These are phyloP conservation scores for Eutrema japonicum DNA, from an alignment of 345 rosid genomes.

Conservation along the genomic window DNA sequence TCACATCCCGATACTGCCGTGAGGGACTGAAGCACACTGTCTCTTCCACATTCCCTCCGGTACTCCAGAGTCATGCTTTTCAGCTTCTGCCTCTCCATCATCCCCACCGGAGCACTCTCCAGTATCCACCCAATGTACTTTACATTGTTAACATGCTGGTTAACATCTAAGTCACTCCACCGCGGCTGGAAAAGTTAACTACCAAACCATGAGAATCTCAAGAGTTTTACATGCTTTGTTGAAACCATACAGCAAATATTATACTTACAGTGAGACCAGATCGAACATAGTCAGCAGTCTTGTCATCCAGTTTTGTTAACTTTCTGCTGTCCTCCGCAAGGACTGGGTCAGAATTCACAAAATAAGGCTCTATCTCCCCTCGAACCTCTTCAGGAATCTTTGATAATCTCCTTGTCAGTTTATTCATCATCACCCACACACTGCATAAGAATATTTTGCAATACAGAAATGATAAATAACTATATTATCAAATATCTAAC, in stretches of 20 bases:
- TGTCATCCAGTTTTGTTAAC: slow-evolving; percentile 81
- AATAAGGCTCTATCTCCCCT: slow-evolving; percentile 78
- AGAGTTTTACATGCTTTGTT: slow-evolving; percentile 8
- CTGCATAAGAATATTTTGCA: slow-evolving; percentile 48
- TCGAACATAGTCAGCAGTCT: slow-evolving; percentile 68
- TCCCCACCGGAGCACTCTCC: slow-evolving; percentile 89
- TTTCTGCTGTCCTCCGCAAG: slow-evolving; percentile 86
- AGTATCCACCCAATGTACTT: slow-evolving; percentile 98
- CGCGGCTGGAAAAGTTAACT: slow-evolving; percentile 63
- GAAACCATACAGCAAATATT: background rate
- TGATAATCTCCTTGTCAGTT: slow-evolving; percentile 85
- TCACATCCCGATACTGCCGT: slow-evolving; percentile 62
- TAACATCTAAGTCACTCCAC: slow-evolving; percentile 96
- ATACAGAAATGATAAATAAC: slow-evolving; percentile 28
- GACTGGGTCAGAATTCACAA: slow-evolving; percentile 71
- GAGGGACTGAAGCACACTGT: slow-evolving; percentile 89
- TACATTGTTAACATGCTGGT: slow-evolving; percentile 98
- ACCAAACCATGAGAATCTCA: slow-evolving; percentile 18
- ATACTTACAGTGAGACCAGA: slow-evolving; percentile 84
- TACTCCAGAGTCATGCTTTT: slow-evolving; percentile 83
- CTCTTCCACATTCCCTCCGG: slow-evolving; percentile 93
- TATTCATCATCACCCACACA: slow-evolving; percentile 99
- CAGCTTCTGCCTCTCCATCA: slow-evolving; percentile 88
- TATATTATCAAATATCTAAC: slow-evolving; percentile 5
- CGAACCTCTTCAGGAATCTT: slow-evolving; percentile 94